A percentile compares a stretch with the other conserved stretches of the same genome.
Conservation (phyloP, 139 green algal genomes). For the Yamagishiella unicocca region DNA sequence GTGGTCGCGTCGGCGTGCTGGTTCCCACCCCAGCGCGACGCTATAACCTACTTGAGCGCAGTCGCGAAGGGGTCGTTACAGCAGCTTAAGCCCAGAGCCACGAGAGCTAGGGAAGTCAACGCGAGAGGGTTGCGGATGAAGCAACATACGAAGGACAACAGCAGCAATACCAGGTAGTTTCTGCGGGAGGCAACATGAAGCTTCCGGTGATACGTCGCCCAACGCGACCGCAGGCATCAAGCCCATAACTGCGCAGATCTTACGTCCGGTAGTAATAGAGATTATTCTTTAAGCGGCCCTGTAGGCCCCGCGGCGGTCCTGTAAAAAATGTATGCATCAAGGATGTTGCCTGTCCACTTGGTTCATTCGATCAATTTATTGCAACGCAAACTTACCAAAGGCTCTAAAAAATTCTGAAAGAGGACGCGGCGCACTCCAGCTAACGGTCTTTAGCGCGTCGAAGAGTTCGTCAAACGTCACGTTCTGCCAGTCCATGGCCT, state of each 20-base stretch:
- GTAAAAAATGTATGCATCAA: background rate
- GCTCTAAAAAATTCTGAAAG: slow-evolving; percentile 7
- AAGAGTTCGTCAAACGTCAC: background rate
- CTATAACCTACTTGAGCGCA: slow-evolving; percentile 54
- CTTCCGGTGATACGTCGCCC: background rate
- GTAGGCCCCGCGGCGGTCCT: background rate
- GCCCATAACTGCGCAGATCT: background rate
- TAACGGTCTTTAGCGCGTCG: slow-evolving; percentile 2
- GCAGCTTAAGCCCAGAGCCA: slow-evolving; percentile 31
- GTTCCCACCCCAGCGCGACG: background rate
- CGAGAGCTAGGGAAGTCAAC: slow-evolving; percentile 24
- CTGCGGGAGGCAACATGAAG: background rate
- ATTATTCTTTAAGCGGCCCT: slow-evolving; percentile 60
- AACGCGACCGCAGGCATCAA: background rate
- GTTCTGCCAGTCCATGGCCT: slow-evolving; percentile 40
- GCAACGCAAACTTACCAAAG: background rate
- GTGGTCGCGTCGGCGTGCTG: too few species aligned
- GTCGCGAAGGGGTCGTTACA: slow-evolving; percentile 71
- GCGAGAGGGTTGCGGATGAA: slow-evolving; percentile 51
- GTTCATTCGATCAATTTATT: background rate
- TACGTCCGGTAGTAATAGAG: slow-evolving; percentile 66
- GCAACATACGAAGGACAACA: slow-evolving; percentile 30
- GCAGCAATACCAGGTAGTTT: slow-evolving; percentile 61
- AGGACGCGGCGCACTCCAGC: slow-evolving; percentile 11
- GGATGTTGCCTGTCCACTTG: background rate